Percentiles rank a stretch among this genome's conserved stretches.
These are phyloP conservation scores for Leishmania guyanensis DNA, from an alignment of 208 protist genomes.

Conservation along the genomic window DNA sequence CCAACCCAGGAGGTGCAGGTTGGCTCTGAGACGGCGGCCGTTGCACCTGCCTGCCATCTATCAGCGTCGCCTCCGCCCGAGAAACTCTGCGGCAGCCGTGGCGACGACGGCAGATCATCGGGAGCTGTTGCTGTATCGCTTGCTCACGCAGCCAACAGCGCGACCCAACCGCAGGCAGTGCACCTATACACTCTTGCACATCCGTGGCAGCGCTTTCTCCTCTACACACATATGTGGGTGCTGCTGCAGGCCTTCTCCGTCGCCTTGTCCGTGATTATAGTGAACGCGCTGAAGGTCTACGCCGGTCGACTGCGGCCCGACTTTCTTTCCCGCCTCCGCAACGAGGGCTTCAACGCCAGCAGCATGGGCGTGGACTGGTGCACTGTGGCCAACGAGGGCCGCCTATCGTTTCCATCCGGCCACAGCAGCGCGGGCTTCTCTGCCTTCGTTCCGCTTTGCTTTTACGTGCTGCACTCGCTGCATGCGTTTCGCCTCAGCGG, in stretches of 20 bases:
- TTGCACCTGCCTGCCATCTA: too few relatives aligned
- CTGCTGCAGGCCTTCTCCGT: slow-evolving; percentile 56
- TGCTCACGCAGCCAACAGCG: neutral
- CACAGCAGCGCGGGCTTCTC: slow-evolving; percentile 88
- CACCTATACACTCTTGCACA: neutral
- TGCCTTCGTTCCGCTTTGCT: slow-evolving; percentile 55
- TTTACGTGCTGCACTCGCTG: slow-evolving; percentile 71
- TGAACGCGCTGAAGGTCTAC: slow-evolving; percentile 64
- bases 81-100: too few relatives aligned
- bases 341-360: neutral
- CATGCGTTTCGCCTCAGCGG: slow-evolving; percentile 42
- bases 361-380: too few relatives aligned
- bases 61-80: too few relatives aligned
- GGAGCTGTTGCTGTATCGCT: too few relatives aligned
- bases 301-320: slow-evolving; percentile 66
- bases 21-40: too few relatives aligned
- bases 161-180: neutral
- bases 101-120: too few relatives aligned
- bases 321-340: slow-evolving; percentile 54
- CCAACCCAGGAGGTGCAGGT: too few relatives aligned
- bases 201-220: slow-evolving; percentile 28
- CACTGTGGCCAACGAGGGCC: too few relatives aligned
- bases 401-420: slow-evolving; percentile 87
- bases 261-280: slow-evolving; percentile 42
- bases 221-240: slow-evolving; percentile 54